Evolutionary conservation across 306 rosid genomes (phyloP), one percentile per base, ranked within the genome.

Genomic region (Urtica urens): DNA sequence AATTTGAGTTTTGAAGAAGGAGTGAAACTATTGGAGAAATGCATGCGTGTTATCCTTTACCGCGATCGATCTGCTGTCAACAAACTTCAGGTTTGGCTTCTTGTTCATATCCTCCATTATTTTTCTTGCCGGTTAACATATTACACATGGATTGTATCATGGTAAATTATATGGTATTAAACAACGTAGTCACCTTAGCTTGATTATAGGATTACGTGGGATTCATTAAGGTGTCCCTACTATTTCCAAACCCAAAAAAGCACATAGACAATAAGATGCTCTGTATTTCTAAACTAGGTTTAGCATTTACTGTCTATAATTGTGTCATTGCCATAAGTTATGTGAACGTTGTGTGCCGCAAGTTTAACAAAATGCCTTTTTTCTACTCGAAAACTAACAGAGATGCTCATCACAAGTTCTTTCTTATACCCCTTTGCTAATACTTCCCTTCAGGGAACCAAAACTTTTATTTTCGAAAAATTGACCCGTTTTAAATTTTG

Each of bases 31-130:
- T 75, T 90, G 48, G 99, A 85, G 79, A 90, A 90, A 57, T 90
- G 99, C 77, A 90, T 90, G 95, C 80, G 95, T 23, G 94, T 90
- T 35, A 94, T 90, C 37, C 78, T 90, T 9, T 90, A 85, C 55
- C 99, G 95, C 53, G 99, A 90, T 65, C 63, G 99, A 50, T 90
- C 99, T 60, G 88, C 88, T 48, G 73, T 80, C 49, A 80, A 76
- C 74, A 80, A 80, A 70, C 72, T 80, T 33, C 88, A 90, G 99
- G 99, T 85, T 39, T 66, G 63, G 59, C 38, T 42, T 50, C 51
- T 64, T 51, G 19, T 22, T 21, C 2, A 10, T 27, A 15, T 16
- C 22, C 10, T 13, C 7, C 7, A 31, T 13, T 31, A 31, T 8
- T 31, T 31, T 31, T 7, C 37, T 8, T 35, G 22, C 22, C 17